phyloP scores from a whole-genome alignment of 78 protist species.

The Cavenderia fasciculata region DNA sequence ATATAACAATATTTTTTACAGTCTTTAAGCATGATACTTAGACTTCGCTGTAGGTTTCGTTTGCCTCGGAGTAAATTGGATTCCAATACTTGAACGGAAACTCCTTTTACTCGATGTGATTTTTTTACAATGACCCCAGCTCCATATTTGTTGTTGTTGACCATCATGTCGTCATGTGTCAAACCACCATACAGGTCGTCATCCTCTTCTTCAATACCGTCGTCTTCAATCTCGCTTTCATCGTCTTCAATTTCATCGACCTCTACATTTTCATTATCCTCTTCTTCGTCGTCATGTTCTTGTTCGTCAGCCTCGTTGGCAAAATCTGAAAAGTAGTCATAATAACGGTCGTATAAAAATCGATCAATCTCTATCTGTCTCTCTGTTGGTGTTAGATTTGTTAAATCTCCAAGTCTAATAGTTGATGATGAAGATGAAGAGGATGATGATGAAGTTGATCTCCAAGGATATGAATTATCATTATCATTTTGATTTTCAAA shows the following conservation, averaged over 20 bases:
- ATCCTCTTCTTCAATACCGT: neutral
- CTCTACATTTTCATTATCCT: neutral
- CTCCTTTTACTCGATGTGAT: neutral
- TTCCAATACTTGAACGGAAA: slow-evolving; percentile 45
- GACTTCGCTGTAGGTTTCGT: slow-evolving; percentile 32
- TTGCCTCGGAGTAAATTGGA: slow-evolving; percentile 48
- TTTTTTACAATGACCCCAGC: no score
- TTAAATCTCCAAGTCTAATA: neutral
- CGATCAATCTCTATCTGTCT: neutral
- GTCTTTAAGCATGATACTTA: slow-evolving; percentile 7
- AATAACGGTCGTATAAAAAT: neutral
- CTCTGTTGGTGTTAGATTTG: no score
- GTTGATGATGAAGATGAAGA: neutral
- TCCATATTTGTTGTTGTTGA: neutral
- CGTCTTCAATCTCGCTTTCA: neutral
- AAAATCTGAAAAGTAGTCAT: slow-evolving; percentile 10
- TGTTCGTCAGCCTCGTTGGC: slow-evolving; percentile 5
- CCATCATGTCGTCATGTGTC: neutral
- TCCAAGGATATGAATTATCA: no score
- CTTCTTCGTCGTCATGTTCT: neutral
- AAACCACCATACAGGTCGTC: neutral
- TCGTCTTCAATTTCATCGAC: slow-evolving; percentile 37
- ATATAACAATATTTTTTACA: slow-evolving; percentile 25
- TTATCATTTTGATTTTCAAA: no score
- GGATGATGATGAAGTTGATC: no score